Evolutionary conservation across 2,329 filamentous ascomycete species (phyloP).

Genomic region (Alternaria sp.): DNA sequence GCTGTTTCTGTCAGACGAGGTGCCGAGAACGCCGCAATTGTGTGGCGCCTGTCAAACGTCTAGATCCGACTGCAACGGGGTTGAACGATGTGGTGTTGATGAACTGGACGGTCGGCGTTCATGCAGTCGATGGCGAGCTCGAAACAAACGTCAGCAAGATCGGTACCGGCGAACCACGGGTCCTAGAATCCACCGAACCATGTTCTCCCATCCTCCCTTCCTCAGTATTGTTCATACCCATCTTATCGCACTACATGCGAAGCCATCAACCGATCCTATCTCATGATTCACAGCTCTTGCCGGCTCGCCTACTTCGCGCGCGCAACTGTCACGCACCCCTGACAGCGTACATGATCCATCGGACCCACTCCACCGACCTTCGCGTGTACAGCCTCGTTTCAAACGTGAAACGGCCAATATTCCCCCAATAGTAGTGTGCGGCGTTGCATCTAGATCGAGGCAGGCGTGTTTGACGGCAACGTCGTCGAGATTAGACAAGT

Average conservation of each 20-base stretch:
- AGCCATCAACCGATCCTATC: background rate
- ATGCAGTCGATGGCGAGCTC: slow-evolving; percentile 2
- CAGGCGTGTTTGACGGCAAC: slow-evolving; percentile 21
- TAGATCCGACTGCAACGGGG: slow-evolving; percentile 11
- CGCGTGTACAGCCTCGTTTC: slow-evolving; percentile 26
- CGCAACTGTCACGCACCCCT: slow-evolving; percentile 18
- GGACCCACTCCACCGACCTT: slow-evolving; percentile 7
- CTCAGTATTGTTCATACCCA: background rate
- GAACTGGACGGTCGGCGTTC: slow-evolving; percentile 2
- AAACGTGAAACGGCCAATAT: slow-evolving; percentile 31
- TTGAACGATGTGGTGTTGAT: slow-evolving; percentile 11
- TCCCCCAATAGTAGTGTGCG: slow-evolving; percentile 29
- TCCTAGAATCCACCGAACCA: background rate
- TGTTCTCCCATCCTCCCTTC: background rate
- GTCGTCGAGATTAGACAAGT: slow-evolving; percentile 12
- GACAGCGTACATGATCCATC: background rate
- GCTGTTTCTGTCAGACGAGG: slow-evolving; percentile 32
- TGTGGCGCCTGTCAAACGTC: slow-evolving; percentile 25
- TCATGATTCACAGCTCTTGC: background rate
- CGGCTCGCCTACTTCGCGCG: slow-evolving; percentile 13
- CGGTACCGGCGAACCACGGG: background rate
- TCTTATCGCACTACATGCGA: background rate
- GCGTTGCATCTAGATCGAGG: slow-evolving; percentile 14
- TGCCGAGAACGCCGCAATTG: slow-evolving; percentile 20
- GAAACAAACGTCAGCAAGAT: background rate